These are phyloP conservation scores for Ilyonectria mors-panacis DNA, from an alignment of 2,329 filamentous ascomycete species.

Conservation along the genomic window DNA sequence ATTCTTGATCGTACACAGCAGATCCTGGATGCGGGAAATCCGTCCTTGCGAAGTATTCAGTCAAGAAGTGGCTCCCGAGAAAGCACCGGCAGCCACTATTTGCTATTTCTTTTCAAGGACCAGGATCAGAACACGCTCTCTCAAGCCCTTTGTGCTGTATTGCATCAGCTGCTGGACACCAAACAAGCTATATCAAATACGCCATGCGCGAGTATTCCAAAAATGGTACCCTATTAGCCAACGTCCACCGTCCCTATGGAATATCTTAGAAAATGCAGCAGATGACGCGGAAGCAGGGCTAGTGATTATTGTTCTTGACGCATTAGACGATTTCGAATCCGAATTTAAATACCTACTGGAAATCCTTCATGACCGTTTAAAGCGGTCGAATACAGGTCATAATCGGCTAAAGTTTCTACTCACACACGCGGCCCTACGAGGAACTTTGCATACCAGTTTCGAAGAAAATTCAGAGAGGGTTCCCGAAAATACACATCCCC, in stretches of 20 bases:
- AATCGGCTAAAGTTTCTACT: neutral
- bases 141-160: conserved; percentile 57
- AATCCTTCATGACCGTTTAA: neutral
- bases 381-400: neutral
- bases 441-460: neutral
- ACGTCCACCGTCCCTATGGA: conserved; percentile 50
- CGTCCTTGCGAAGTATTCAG: conserved; percentile 52
- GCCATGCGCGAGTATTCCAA: conserved; percentile 45
- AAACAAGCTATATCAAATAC: conserved; percentile 51
- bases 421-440: neutral
- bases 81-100: conserved; percentile 37
- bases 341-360: neutral
- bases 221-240: conserved; percentile 47
- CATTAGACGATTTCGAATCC: neutral
- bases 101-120: conserved; percentile 64
- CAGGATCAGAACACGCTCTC: conserved; percentile 53
- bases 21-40: conserved; percentile 59
- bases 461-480: too few relatives aligned
- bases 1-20: conserved; percentile 54
- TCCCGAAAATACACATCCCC: neutral
- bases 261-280: conserved; percentile 48
- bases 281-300: neutral
- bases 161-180: conserved; percentile 57
- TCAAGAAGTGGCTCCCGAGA: conserved; percentile 46
- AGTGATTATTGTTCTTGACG: neutral